phyloP scores from a whole-genome alignment of 2,329 filamentous ascomycete genomes.

The Aspergillus tubingensis region DNA sequence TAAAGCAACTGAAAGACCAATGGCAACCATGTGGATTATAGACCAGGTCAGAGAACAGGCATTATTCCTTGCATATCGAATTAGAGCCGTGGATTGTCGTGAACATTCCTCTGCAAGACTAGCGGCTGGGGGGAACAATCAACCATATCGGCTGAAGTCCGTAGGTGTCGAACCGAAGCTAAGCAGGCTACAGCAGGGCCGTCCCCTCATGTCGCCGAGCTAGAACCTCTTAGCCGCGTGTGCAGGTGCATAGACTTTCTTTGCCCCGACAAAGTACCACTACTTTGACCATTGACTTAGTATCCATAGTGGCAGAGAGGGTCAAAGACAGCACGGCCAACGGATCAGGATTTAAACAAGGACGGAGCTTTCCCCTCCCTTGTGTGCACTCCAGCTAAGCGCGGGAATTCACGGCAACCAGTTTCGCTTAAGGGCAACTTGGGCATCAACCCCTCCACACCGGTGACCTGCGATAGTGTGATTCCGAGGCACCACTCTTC shows the following conservation, averaged over 20 bases:
- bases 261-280: background rate
- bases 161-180: background rate
- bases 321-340: background rate
- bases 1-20: background rate
- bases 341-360: background rate
- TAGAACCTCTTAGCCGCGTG: conserved; percentile 7
- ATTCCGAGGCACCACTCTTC: conserved; percentile 18
- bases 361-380: background rate
- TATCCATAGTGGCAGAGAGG: background rate
- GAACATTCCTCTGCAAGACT: background rate
- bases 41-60: background rate
- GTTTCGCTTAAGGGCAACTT: conserved; percentile 22
- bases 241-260: conserved; percentile 1
- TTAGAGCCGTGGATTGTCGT: background rate
- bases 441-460: conserved; percentile 25
- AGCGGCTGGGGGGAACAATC: background rate
- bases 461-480: conserved; percentile 14
- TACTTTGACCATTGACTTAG: too few relatives aligned
- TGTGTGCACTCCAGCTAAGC: background rate
- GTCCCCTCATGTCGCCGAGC: background rate
- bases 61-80: conserved; percentile 6
- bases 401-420: conserved; percentile 23
- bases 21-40: conserved; percentile 4
- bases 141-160: conserved; percentile 5
- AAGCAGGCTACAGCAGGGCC: background rate